phyloP scores from a whole-genome alignment of 805 yeast genomes.

The Barnettozyma botsteinii region DNA sequence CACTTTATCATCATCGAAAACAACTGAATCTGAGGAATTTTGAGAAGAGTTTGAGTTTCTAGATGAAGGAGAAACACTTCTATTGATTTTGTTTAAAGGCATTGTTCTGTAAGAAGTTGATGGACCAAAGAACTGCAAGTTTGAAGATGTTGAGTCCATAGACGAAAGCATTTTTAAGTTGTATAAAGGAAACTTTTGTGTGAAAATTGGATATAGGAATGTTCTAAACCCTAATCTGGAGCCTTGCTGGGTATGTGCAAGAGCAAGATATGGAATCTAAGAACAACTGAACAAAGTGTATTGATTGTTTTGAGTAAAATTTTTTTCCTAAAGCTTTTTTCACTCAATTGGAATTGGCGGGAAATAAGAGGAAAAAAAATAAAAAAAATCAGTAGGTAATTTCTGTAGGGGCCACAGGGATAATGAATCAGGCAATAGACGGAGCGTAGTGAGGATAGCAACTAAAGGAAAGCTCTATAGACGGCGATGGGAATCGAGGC shows the following conservation, averaged over 20 bases:
- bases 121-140: conserved; percentile 6
- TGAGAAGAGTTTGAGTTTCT: conserved; percentile 7
- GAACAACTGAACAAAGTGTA: too few relatives aligned
- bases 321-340: neutral
- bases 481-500: too few relatives aligned
- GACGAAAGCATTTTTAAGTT: conserved; percentile 11
- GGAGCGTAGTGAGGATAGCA: too few relatives aligned
- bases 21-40: conserved; percentile 18
- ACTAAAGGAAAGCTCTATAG: too few relatives aligned
- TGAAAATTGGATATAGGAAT: too few relatives aligned
- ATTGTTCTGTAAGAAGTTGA: conserved; percentile 7
- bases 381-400: neutral
- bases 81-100: conserved; percentile 3
- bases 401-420: conserved; percentile 1
- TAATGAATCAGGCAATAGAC: neutral
- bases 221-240: too few relatives aligned
- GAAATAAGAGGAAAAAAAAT: neutral
- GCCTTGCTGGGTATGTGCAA: too few relatives aligned
- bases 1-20: conserved; percentile 18
- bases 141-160: conserved; percentile 7
- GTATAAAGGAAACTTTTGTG: too few relatives aligned
- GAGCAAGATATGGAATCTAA: too few relatives aligned
- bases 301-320: too few relatives aligned
- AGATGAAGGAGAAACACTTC: conserved; percentile 4
- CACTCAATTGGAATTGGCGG: conserved; percentile 4